Evolutionary conservation across 495 filamentous ascomycete species (phyloP).

Genomic region (Venustampulla echinocandica): DNA sequence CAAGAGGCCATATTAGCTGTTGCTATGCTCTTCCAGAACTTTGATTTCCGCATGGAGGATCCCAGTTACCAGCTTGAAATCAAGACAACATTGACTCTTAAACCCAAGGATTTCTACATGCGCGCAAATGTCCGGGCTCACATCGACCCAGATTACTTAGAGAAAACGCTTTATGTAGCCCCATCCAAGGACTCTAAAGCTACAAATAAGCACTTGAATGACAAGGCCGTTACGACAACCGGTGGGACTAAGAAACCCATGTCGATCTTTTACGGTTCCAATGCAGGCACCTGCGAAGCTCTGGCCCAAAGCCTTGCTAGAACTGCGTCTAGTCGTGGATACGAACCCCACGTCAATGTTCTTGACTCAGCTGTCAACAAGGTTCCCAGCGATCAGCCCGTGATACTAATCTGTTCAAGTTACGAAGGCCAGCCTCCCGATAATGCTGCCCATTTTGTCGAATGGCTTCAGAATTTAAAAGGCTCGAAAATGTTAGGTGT

Average conservation of each 20-base stretch:
- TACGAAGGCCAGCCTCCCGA: slow-evolving; percentile 72
- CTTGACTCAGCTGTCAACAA: slow-evolving; percentile 55
- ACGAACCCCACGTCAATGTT: slow-evolving; percentile 42
- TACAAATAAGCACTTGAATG: slow-evolving; percentile 15
- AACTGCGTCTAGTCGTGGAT: slow-evolving; percentile 50
- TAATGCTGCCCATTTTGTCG: slow-evolving; percentile 60
- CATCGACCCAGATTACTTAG: slow-evolving; percentile 48
- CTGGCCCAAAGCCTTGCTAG: slow-evolving; percentile 55
- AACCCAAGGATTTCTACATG: slow-evolving; percentile 64
- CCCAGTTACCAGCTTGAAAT: slow-evolving; percentile 46
- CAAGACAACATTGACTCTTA: slow-evolving; percentile 65
- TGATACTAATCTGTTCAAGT: slow-evolving; percentile 59
- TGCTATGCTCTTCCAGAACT: slow-evolving; percentile 49
- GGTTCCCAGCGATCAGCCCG: slow-evolving; percentile 51
- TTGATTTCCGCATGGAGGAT: slow-evolving; percentile 52
- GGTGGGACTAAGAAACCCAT: slow-evolving; percentile 35
- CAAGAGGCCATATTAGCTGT: slow-evolving; percentile 49
- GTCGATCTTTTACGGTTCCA: slow-evolving; percentile 64
- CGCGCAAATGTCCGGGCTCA: slow-evolving; percentile 52
- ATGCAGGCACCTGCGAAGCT: slow-evolving; percentile 67
- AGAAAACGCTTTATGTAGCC: slow-evolving; percentile 34
- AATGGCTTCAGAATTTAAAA: slow-evolving; percentile 52
- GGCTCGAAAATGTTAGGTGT: slow-evolving; percentile 41
- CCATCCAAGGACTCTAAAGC: background rate
- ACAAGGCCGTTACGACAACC: slow-evolving; percentile 11